A percentile compares a stretch with the other conserved stretches of the same genome.
These are phyloP conservation scores for Phytophthora sp. DNA, from an alignment of 352 stramenopile species.

Conservation along the genomic window DNA sequence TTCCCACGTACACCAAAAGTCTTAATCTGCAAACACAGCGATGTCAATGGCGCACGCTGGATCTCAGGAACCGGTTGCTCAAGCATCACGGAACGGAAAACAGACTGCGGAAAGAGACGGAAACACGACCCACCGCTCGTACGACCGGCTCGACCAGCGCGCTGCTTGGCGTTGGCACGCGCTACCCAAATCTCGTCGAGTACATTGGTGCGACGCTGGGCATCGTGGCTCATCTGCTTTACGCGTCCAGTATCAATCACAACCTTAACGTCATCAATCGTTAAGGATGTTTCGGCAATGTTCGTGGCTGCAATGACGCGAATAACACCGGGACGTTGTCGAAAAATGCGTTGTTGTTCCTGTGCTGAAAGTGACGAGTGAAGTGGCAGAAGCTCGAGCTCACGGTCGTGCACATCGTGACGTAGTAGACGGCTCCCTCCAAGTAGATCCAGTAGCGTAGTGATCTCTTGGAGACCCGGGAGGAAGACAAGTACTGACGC, in stretches of 20 bases:
- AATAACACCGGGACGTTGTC: conserved; percentile 54
- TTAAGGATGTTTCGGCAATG: conserved; percentile 97
- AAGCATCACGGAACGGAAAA: conserved; percentile 79
- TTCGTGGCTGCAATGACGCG: conserved; percentile 98
- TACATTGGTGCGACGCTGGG: conserved; percentile 88
- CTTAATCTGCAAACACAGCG: conserved; percentile 96
- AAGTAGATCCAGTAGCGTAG: conserved; percentile 77
- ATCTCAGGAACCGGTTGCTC: conserved; percentile 94
- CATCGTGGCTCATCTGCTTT: conserved; percentile 89
- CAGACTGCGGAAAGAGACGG: conserved; percentile 85
- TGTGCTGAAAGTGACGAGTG: conserved; percentile 94
- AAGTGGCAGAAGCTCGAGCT: conserved; percentile 88
- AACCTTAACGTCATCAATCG: conserved; percentile 93
- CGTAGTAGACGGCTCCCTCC: conserved; percentile 58
- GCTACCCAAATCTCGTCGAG: conserved; percentile 91
- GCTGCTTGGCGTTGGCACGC: conserved; percentile 91
- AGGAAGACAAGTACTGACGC: conserved; percentile 97
- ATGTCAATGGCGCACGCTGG: conserved; percentile 94
- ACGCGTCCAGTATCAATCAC: conserved; percentile 97
- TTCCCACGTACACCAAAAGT: conserved; percentile 73
- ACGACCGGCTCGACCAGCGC: conserved; percentile 91
- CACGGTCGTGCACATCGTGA: conserved; percentile 37
- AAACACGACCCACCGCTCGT: conserved; percentile 91
- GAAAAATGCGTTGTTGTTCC: conserved; percentile 95
- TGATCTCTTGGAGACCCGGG: conserved; percentile 95